phyloP scores from a whole-genome alignment of 1,139 yeast genomes.

The Blastobotrys elegans region DNA sequence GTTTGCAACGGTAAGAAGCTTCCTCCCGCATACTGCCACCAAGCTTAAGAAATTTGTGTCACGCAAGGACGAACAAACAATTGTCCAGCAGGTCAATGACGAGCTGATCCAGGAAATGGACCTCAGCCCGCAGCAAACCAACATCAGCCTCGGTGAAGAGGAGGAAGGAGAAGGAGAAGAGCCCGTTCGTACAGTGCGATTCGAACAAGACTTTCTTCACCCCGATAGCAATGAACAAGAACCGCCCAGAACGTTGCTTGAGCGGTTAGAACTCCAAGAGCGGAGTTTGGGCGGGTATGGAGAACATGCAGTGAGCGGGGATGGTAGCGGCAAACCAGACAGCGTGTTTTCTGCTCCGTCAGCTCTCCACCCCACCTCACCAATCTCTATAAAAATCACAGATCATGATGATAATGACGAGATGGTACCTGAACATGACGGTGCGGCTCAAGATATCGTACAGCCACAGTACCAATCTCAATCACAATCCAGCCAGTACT shows the following conservation, averaged over 20 bases:
- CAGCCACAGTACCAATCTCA: not conserved
- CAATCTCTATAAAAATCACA: not conserved
- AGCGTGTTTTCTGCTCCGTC: slow-evolving; percentile 1
- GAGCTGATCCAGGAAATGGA: slow-evolving; percentile 7
- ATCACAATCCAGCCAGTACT: not conserved
- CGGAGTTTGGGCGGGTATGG: not conserved
- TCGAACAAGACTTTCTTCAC: not conserved
- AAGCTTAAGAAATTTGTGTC: not conserved
- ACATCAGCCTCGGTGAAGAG: not conserved
- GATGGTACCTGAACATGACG: not conserved
- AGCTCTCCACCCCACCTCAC: not conserved
- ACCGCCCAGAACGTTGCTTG: not conserved
- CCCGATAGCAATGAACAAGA: not conserved
- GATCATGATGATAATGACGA: not conserved
- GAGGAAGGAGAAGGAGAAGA: not conserved
- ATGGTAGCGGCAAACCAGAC: not conserved
- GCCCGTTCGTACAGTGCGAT: too few relatives aligned
- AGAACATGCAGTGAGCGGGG: not conserved
- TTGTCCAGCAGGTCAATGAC: slow-evolving; percentile 8
- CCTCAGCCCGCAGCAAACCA: not conserved
- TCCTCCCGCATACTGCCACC: slow-evolving; percentile 10
- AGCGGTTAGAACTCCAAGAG: not conserved
- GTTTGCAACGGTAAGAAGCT: not conserved
- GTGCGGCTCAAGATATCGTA: too few relatives aligned
- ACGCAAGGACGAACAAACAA: not conserved